Conservation (phyloP, 2,329 filamentous ascomycete species). For the Sclerotinia borealis region DNA sequence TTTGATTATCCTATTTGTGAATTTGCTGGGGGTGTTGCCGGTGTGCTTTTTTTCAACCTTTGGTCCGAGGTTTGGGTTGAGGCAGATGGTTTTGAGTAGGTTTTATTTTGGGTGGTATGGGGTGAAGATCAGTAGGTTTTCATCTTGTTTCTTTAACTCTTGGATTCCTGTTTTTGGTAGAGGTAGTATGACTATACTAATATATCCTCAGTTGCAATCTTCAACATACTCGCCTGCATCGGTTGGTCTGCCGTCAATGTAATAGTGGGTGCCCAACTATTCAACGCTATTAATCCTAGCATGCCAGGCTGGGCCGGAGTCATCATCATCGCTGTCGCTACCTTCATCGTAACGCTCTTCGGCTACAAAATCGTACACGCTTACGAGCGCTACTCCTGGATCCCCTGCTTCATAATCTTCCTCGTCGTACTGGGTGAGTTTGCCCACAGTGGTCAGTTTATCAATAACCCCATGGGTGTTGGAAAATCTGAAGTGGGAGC, state of each 20-base stretch:
- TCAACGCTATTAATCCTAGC: conserved; percentile 63
- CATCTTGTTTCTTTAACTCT: background rate
- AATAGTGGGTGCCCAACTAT: conserved; percentile 72
- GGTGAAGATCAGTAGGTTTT: conserved; percentile 56
- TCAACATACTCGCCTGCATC: conserved; percentile 64
- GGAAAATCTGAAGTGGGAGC: conserved; percentile 55
- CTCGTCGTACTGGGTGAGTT: conserved; percentile 64
- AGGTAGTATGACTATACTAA: background rate
- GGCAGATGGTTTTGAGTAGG: conserved; percentile 74
- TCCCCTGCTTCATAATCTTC: conserved; percentile 67
- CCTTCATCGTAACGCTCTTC: conserved; percentile 65
- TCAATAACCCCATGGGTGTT: conserved; percentile 50
- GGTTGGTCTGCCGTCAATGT: conserved; percentile 74
- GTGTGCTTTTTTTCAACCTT: conserved; percentile 75
- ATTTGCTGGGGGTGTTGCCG: conserved; percentile 63
- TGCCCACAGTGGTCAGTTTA: conserved; percentile 59
- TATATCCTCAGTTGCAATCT: conserved; percentile 47
- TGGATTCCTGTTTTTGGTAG: background rate
- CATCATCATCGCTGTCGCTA: conserved; percentile 63
- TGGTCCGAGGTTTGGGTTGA: conserved; percentile 65
- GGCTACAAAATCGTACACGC: conserved; percentile 70
- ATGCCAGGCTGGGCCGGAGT: conserved; percentile 72
- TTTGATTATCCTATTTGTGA: conserved; percentile 68
- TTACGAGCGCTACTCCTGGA: conserved; percentile 72
- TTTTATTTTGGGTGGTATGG: conserved; percentile 70